phyloP scores from a whole-genome alignment of 495 filamentous ascomycete genomes.

The Neurospora sp. region DNA sequence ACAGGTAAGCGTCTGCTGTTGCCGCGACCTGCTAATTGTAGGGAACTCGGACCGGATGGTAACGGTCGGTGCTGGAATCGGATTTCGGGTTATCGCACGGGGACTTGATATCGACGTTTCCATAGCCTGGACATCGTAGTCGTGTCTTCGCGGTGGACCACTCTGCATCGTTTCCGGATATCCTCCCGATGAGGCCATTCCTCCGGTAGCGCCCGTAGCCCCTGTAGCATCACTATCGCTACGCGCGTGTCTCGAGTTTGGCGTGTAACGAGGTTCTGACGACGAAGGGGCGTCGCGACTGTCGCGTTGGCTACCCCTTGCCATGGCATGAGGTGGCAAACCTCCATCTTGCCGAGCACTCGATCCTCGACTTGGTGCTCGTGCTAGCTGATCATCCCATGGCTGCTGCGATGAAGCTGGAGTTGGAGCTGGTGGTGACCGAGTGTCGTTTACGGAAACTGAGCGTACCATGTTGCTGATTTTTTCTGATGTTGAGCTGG shows the following conservation, averaged over 20 bases:
- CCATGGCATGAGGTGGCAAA: conserved; percentile 7
- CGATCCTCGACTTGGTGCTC: conserved; percentile 41
- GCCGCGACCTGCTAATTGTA: conserved; percentile 80
- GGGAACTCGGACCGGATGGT: conserved; percentile 95
- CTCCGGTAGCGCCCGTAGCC: conserved; percentile 11
- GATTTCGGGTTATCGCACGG: conserved; percentile 65
- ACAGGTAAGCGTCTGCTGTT: conserved; percentile 92
- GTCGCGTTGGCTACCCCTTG: conserved; percentile 30
- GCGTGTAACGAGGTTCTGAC: conserved; percentile 50
- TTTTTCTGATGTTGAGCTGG: conserved; percentile 55
- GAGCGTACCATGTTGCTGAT: conserved; percentile 89
- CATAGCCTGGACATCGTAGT: conserved; percentile 95
- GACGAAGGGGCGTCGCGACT: conserved; percentile 45
- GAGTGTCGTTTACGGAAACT: conserved; percentile 57
- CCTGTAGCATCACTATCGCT: conserved; percentile 54
- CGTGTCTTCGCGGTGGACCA: conserved; percentile 61
- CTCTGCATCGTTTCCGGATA: conserved; percentile 58
- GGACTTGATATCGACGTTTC: conserved; percentile 75
- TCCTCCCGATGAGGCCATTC: conserved; percentile 62
- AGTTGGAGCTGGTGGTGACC: conserved; percentile 40
- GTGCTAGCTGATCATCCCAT: conserved; percentile 39
- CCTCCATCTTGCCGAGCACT: conserved; percentile 26
- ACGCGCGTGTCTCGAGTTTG: conserved; percentile 57
- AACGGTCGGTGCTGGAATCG: conserved; percentile 83
- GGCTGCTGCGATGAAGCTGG: conserved; percentile 27